phyloP scores from a whole-genome alignment of 2,329 filamentous ascomycete genomes.

The Cladobotryum protrusum region DNA sequence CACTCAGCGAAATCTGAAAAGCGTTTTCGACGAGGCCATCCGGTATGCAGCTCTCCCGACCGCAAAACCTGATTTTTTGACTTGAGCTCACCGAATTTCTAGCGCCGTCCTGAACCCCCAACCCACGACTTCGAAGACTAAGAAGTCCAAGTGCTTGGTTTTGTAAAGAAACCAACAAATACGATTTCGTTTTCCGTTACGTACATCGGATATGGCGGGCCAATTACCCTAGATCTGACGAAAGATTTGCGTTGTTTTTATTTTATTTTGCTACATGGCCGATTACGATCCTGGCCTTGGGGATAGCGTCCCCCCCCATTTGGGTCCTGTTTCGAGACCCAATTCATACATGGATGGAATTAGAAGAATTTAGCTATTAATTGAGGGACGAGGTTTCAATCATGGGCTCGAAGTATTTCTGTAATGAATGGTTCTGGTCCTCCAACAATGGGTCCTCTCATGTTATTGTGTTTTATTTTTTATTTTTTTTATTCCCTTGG shows the following conservation, averaged over 20 bases:
- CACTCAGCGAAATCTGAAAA: constrained; percentile 95
- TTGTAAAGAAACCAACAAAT: constrained; percentile 41
- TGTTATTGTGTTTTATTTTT: constrained; percentile 7
- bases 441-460: background rate
- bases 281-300: constrained; percentile 8
- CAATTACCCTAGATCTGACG: constrained; percentile 2
- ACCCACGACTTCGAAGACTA: constrained; percentile 50
- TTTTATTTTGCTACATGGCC: constrained; percentile 7
- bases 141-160: constrained; percentile 64
- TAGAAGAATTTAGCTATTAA: constrained; percentile 9
- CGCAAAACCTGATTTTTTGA: background rate
- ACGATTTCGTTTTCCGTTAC: constrained; percentile 5
- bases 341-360: background rate
- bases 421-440: constrained; percentile 7
- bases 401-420: constrained; percentile 6
- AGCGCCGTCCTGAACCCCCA: constrained; percentile 69
- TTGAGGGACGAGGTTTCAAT: constrained; percentile 3
- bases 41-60: constrained; percentile 54
- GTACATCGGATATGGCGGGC: constrained; percentile 6
- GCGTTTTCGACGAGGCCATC: constrained; percentile 97
- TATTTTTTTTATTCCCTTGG: constrained; percentile 7
- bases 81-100: constrained; percentile 16
- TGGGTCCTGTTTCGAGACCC: constrained; percentile 8
- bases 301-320: constrained; percentile 7
- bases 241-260: background rate